Evolutionary conservation across 805 yeast genomes (phyloP).

Genomic region (Lipomyces mesembrius): DNA sequence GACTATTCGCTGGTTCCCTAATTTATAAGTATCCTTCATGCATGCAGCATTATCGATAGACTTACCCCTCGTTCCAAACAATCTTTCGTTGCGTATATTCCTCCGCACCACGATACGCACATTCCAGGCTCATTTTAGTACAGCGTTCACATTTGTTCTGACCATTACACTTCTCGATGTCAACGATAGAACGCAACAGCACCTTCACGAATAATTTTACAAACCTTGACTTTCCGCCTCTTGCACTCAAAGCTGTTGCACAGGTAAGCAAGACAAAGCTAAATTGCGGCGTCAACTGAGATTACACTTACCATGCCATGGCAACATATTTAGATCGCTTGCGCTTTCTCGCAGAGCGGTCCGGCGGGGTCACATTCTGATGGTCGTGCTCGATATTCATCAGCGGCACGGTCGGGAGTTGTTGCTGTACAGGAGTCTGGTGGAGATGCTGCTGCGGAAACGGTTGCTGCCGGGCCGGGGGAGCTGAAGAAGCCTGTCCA

Average conservation of each 20-base stretch:
- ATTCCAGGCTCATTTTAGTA: constrained; percentile 30
- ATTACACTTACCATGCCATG: constrained; percentile 27
- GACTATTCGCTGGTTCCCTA: background rate
- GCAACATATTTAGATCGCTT: constrained; percentile 35
- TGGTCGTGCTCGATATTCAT: background rate
- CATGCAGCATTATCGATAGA: background rate
- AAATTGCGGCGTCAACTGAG: background rate
- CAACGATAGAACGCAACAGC: background rate
- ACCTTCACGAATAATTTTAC: background rate
- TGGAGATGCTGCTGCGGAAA: background rate
- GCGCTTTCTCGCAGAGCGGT: background rate
- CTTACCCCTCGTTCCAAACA: constrained; percentile 15
- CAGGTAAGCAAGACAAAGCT: background rate
- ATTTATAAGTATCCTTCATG: background rate
- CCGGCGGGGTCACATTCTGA: background rate
- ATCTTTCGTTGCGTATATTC: constrained; percentile 7
- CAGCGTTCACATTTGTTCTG: constrained; percentile 38
- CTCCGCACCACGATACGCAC: constrained; percentile 32
- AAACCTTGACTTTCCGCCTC: constrained; percentile 39
- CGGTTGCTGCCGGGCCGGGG: background rate
- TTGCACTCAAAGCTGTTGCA: constrained; percentile 36
- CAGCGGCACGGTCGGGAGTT: background rate
- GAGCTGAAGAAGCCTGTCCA: background rate
- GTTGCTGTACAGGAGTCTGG: background rate
- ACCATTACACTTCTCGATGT: constrained; percentile 38